Conservation (phyloP, 345 rosid species). For the Theobroma cacao region DNA sequence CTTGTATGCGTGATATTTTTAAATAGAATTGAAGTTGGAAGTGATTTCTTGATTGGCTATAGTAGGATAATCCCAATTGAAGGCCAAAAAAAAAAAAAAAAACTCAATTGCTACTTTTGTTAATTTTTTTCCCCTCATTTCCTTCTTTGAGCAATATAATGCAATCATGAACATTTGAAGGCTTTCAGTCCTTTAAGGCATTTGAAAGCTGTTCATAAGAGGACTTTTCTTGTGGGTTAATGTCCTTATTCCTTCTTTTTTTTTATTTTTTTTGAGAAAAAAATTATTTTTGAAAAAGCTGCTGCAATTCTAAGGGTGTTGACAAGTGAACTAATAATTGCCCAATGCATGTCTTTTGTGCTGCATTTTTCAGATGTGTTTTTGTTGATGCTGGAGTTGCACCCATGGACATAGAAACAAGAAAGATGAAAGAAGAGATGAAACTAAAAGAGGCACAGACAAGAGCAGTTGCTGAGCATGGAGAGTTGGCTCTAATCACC, state of each 20-base stretch:
- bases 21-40: slow-evolving; percentile 1
- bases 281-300: neutral
- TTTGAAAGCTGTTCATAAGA: neutral
- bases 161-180: neutral
- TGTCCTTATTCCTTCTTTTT: neutral
- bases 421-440: slow-evolving; percentile 85
- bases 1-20: neutral
- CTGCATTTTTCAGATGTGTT: slow-evolving; percentile 64
- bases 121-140: neutral
- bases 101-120: neutral
- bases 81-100: neutral
- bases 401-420: slow-evolving; percentile 82
- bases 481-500: slow-evolving; percentile 87
- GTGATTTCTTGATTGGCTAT: slow-evolving; percentile 4
- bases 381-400: slow-evolving; percentile 97
- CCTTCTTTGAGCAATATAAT: neutral
- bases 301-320: neutral
- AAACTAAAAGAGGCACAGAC: slow-evolving; percentile 89
- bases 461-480: slow-evolving; percentile 89
- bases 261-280: neutral
- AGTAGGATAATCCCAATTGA: neutral
- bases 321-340: neutral
- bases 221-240: neutral
- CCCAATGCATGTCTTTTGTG: neutral
- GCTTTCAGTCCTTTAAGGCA: neutral